phyloP scores from a whole-genome alignment of 306 rosid genomes.

The Elaeagnus macrophylla region DNA sequence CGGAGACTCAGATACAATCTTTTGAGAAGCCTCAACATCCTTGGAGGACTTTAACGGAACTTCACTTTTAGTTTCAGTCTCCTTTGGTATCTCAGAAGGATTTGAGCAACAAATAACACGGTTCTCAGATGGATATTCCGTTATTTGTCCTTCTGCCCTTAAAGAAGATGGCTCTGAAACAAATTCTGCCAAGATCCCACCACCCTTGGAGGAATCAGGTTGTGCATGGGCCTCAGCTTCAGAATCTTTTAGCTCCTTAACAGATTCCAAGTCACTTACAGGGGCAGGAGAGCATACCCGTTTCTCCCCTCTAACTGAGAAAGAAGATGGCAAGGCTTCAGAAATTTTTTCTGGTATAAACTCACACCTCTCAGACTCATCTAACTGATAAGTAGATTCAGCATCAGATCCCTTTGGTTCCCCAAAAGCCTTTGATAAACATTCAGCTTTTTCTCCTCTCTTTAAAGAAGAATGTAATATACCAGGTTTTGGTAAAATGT shows the following conservation, averaged over 20 bases:
- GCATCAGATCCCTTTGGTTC: not conserved
- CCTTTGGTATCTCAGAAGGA: slow-evolving; percentile 3
- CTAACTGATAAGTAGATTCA: not conserved
- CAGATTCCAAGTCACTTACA: not conserved
- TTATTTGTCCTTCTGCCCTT: not conserved
- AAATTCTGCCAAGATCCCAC: not conserved
- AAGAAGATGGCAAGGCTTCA: not conserved
- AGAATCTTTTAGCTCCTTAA: slow-evolving; percentile 7
- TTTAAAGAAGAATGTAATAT: too few species aligned
- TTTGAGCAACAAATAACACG: not conserved
- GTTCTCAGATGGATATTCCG: not conserved
- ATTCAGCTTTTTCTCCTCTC: too few species aligned
- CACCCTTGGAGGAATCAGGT: slow-evolving; percentile 4
- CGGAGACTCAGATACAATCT: not conserved
- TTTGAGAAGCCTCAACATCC: slow-evolving; percentile 7
- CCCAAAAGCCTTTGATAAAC: not conserved
- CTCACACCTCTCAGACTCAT: not conserved
- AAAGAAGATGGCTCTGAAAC: not conserved
- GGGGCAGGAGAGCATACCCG: not conserved
- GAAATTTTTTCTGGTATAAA: slow-evolving; percentile 3
- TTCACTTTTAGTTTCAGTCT: slow-evolving; percentile 8
- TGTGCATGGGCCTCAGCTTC: slow-evolving; percentile 8
- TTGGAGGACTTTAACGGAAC: not conserved
- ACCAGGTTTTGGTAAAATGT: not conserved
- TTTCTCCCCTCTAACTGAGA: not conserved